Percentiles rank a stretch among this genome's conserved stretches.
Evolutionary conservation across 2,329 filamentous ascomycete species (phyloP).

Genomic region (Leptographium radiaticola): DNA sequence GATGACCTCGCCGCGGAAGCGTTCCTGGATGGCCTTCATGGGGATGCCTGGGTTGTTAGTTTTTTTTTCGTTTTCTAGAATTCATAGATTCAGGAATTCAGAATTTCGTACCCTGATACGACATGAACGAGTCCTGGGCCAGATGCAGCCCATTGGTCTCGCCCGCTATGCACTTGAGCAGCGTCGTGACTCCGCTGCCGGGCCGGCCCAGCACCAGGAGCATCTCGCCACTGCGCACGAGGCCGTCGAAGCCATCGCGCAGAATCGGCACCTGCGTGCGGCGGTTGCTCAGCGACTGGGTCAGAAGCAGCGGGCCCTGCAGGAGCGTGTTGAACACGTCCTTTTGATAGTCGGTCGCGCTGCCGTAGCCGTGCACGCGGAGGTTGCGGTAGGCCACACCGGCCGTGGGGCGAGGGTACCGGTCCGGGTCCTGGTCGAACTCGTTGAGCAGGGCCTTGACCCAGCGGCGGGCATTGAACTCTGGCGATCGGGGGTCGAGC

Average conservation of each 20-base stretch:
- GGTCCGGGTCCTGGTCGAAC: constrained; percentile 19
- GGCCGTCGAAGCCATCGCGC: constrained; percentile 35
- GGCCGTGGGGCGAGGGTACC: constrained; percentile 23
- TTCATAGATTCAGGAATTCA: too few species aligned
- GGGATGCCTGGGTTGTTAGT: too few species aligned
- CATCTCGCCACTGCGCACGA: constrained; percentile 43
- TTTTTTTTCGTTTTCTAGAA: too few species aligned
- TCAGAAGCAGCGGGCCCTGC: constrained; percentile 26
- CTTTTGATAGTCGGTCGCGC: constrained; percentile 56
- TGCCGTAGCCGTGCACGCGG: constrained; percentile 54
- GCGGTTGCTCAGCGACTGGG: constrained; percentile 36
- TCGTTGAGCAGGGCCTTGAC: constrained; percentile 30
- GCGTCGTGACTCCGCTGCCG: constrained; percentile 41
- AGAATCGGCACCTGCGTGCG: constrained; percentile 41
- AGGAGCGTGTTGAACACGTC: constrained; percentile 49
- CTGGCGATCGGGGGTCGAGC: constrained; percentile 28
- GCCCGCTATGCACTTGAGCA: constrained; percentile 54
- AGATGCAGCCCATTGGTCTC: constrained; percentile 38
- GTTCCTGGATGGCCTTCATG: constrained; percentile 20
- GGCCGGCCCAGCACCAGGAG: constrained; percentile 45
- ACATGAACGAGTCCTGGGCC: constrained; percentile 19
- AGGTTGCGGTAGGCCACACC: constrained; percentile 55
- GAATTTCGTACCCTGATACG: constrained; percentile 5
- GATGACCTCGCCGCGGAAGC: constrained; percentile 21
- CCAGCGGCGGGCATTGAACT: constrained; percentile 32